Evolutionary conservation across 1,284 basidiomycete genomes (phyloP).

Genomic region (Leccinum fuscescens): DNA sequence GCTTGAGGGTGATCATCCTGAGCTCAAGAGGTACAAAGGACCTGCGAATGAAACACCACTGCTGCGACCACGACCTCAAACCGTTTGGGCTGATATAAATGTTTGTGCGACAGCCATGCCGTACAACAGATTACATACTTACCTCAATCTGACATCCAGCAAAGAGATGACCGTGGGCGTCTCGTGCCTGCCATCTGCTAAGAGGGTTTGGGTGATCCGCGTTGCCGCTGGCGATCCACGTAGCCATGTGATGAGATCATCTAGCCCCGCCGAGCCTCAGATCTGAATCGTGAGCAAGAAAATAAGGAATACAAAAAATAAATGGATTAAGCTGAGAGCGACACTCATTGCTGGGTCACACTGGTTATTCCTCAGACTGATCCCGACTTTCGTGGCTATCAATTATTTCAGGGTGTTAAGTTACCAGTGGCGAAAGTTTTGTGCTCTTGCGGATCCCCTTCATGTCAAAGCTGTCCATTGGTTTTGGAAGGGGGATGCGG

Average conservation of each 20-base stretch:
- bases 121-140: slow-evolving; percentile 16
- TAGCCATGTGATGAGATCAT: slow-evolving; percentile 17
- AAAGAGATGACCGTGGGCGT: slow-evolving; percentile 8
- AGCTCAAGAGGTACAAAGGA: background rate
- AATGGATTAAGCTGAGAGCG: background rate
- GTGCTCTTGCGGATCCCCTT: background rate
- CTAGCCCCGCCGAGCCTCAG: background rate
- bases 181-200: slow-evolving; percentile 5
- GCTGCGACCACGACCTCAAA: background rate
- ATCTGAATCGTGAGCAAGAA: background rate
- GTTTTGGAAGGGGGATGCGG: background rate
- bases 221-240: slow-evolving; percentile 1
- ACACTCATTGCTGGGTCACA: background rate
- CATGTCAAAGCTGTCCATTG: background rate
- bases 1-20: slow-evolving; percentile 23
- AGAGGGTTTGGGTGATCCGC: background rate
- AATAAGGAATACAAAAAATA: background rate
- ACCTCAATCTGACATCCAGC: slow-evolving; percentile 20
- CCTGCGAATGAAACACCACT: background rate
- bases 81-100: slow-evolving; percentile 20
- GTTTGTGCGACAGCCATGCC: slow-evolving; percentile 17
- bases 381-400: background rate
- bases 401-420: background rate
- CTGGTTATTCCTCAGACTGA: background rate
- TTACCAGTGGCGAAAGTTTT: background rate